Base-by-base conservation (phyloP, 176 grass and related monocot species). In the Musa beccarii region DNA sequence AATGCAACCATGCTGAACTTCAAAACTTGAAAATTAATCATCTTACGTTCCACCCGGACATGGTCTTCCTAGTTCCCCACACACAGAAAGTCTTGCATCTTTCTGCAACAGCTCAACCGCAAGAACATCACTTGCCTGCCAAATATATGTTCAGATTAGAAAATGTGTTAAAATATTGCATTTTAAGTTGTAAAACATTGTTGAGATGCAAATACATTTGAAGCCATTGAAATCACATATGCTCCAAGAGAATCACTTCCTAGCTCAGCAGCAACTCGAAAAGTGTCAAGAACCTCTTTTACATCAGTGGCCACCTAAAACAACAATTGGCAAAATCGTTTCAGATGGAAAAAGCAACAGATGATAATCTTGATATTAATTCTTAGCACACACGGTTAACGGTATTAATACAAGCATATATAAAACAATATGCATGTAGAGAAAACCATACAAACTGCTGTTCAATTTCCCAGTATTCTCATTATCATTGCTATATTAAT, bases 161-260 rank as follows among this genome's bases (percentile, higher is more conserved):
- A 11, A 11, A 29, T 54, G 72, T 77, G 26, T 49, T 19, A 49
- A 59, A 57, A 61, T 70, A 53, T 56, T 49, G 54, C 63, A 73
- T 57, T 14, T 19, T 22, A 34, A 55, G 5, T 24, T 43, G 24
- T 10, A 15, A 85, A 52, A 26, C 56, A 70, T 62, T 53, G 10
- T 69, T 61, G 26, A 19, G 61, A 59, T 25, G 19, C 21, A 28
- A 78, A 73, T 93, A 97, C 94, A 85, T 97, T 91, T 50, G 94
- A 97, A 54, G 90, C 94, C 94, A 97, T 97, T 59, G 94, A 97
- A 76, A 97, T 97, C 51, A 97, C 88, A 72, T 97, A 97, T 78
- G 94, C 89, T 79, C 90, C 94, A 84, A 93, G 90, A 13, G 84
- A 85, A 54, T 91, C 88, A 2, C 86, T 97, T 23, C 90, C 94